phyloP scores from a whole-genome alignment of 2,329 filamentous ascomycete genomes.

The Cytospora piceicola region DNA sequence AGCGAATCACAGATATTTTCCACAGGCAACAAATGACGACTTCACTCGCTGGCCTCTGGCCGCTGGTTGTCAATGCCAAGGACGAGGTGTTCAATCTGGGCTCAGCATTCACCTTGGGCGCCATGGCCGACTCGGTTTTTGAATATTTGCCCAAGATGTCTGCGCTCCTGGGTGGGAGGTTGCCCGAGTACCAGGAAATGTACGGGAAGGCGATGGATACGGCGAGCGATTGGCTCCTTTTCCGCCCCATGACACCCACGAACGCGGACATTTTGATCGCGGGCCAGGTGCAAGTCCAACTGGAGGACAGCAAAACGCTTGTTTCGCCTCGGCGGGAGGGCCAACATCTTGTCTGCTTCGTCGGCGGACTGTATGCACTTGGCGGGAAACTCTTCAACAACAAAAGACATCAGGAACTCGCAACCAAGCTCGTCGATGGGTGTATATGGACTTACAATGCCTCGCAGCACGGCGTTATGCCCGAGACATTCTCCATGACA shows the following conservation, averaged over 20 bases:
- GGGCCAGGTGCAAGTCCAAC: slow-evolving; percentile 40
- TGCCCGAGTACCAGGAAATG: slow-evolving; percentile 60
- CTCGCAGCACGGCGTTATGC: slow-evolving; percentile 56
- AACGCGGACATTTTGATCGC: slow-evolving; percentile 62
- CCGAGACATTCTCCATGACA: slow-evolving; percentile 51
- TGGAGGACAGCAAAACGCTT: slow-evolving; percentile 30
- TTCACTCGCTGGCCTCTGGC: slow-evolving; percentile 28
- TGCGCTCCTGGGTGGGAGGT: slow-evolving; percentile 60
- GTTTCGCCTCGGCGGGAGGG: slow-evolving; percentile 38
- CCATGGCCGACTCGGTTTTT: slow-evolving; percentile 47
- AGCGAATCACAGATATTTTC: slow-evolving; percentile 37
- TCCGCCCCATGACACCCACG: slow-evolving; percentile 61
- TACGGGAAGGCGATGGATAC: slow-evolving; percentile 59
- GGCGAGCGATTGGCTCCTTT: slow-evolving; percentile 61
- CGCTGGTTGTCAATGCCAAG: slow-evolving; percentile 23
- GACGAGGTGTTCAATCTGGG: slow-evolving; percentile 27
- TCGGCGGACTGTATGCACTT: slow-evolving; percentile 55
- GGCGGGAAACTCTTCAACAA: slow-evolving; percentile 49
- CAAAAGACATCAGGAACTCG: slow-evolving; percentile 48
- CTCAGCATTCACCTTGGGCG: slow-evolving; percentile 43
- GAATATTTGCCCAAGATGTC: slow-evolving; percentile 51
- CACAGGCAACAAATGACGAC: slow-evolving; percentile 23
- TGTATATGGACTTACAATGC: slow-evolving; percentile 56
- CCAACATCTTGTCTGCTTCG: slow-evolving; percentile 56
- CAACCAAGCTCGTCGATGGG: slow-evolving; percentile 51